These are phyloP conservation scores for Dactylonectria macrodidyma DNA, from an alignment of 2,329 filamentous ascomycete genomes.

Conservation along the genomic window DNA sequence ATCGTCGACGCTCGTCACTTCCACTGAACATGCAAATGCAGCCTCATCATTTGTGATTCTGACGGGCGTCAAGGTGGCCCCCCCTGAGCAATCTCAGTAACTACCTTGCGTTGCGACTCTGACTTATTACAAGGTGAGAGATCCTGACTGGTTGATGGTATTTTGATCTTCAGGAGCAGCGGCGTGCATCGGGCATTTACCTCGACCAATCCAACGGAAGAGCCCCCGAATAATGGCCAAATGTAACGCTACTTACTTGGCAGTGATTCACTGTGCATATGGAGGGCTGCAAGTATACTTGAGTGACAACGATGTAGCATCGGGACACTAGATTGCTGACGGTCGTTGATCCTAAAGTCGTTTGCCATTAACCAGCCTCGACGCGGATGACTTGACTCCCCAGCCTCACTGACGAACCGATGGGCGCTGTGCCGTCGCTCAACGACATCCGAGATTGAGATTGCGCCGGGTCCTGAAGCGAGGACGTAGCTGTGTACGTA, in stretches of 20 bases:
- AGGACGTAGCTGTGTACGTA: constrained; percentile 28
- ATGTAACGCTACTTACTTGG: neutral
- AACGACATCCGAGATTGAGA: constrained; percentile 21
- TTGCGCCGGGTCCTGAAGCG: constrained; percentile 6
- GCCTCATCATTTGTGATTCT: constrained; percentile 13
- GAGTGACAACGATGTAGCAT: neutral
- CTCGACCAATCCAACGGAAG: neutral
- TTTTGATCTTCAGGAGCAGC: constrained; percentile 27
- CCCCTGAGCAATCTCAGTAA: neutral
- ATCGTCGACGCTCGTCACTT: neutral
- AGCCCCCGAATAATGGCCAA: neutral
- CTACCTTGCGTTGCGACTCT: neutral
- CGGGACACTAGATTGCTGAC: too few relatives aligned
- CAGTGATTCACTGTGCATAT: neutral
- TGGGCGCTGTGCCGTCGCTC: neutral
- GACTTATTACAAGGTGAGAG: neutral
- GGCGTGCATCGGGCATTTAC: neutral
- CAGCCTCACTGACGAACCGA: constrained; percentile 9
- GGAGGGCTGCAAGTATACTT: neutral
- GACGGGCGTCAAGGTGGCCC: constrained; percentile 4
- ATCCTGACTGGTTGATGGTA: neutral
- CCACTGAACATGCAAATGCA: neutral
- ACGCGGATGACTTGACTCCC: neutral
- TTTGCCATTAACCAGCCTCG: constrained; percentile 1
- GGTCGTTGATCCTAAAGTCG: neutral